Conservation (phyloP, 352 stramenopile species). For the Phytophthora pseudosyringae region DNA sequence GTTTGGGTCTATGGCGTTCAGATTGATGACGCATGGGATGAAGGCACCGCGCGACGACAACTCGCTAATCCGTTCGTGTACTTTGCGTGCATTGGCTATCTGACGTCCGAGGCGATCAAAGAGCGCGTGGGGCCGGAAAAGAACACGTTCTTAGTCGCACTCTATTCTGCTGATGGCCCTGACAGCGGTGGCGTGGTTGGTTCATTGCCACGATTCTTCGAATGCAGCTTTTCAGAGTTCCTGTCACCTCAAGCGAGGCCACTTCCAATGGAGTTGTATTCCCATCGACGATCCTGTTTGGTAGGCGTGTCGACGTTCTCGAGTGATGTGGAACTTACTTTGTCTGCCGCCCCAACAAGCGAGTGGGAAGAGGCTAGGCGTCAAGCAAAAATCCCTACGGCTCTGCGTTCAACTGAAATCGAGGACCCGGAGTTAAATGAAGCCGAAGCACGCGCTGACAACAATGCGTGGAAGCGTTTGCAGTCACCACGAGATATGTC, state of each 20-base stretch:
- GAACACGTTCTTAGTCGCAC: slow-evolving; percentile 71
- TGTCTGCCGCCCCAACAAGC: slow-evolving; percentile 39
- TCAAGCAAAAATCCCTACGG: slow-evolving; percentile 41
- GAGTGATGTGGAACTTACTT: slow-evolving; percentile 50
- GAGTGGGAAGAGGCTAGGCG: slow-evolving; percentile 49
- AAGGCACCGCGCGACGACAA: slow-evolving; percentile 35
- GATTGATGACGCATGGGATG: slow-evolving; percentile 60
- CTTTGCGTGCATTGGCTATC: slow-evolving; percentile 60
- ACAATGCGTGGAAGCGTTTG: slow-evolving; percentile 3
- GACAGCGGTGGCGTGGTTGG: slow-evolving; percentile 22
- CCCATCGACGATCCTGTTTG: slow-evolving; percentile 50
- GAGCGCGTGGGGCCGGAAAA: slow-evolving; percentile 58
- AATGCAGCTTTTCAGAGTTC: slow-evolving; percentile 55
- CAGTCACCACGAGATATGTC: background rate
- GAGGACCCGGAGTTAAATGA: slow-evolving; percentile 1
- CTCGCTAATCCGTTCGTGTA: slow-evolving; percentile 65
- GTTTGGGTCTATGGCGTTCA: slow-evolving; percentile 77
- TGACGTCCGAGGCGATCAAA: slow-evolving; percentile 60
- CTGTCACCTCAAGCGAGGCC: slow-evolving; percentile 24
- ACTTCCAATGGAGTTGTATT: slow-evolving; percentile 48
- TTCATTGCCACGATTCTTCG: slow-evolving; percentile 74
- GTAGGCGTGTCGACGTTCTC: slow-evolving; percentile 65
- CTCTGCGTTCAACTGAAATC: slow-evolving; percentile 6
- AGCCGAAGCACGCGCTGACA: slow-evolving; percentile 3
- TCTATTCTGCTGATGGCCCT: slow-evolving; percentile 48